Evolutionary conservation across 2,329 filamentous ascomycete genomes (phyloP).

Genomic region (Cercospora janseana): DNA sequence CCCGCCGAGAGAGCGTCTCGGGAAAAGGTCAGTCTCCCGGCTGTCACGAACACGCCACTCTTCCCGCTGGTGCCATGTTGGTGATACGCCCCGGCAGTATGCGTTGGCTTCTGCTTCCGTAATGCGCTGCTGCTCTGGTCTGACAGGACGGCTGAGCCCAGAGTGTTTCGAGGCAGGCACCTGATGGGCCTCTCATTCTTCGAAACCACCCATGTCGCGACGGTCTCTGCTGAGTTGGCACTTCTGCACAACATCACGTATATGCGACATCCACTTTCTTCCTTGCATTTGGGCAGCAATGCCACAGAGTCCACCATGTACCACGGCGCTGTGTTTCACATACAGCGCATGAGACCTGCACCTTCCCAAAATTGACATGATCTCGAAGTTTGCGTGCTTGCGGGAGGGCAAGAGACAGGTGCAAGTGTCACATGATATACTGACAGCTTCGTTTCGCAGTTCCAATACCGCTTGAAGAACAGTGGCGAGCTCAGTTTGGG

Average conservation of each 20-base stretch:
- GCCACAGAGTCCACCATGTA: constrained; percentile 16
- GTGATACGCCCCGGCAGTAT: constrained; percentile 31
- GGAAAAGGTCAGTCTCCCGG: constrained; percentile 55
- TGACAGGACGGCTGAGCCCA: constrained; percentile 15
- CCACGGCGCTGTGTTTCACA: constrained; percentile 21
- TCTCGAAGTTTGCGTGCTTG: not conserved
- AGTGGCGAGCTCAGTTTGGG: constrained; percentile 78
- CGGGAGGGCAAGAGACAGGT: constrained; percentile 2
- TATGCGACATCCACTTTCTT: constrained; percentile 5
- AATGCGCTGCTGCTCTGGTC: constrained; percentile 20
- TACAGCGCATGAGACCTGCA: constrained; percentile 22
- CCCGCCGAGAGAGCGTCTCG: constrained; percentile 56
- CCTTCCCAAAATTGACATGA: constrained; percentile 15
- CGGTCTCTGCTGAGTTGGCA: constrained; percentile 10
- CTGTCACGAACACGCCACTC: constrained; percentile 16
- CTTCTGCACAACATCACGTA: constrained; percentile 19
- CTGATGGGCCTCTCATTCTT: not conserved
- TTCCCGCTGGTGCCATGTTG: constrained; percentile 26
- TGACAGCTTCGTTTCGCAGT: constrained; percentile 49
- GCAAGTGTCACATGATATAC: constrained; percentile 5
- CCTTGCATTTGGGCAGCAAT: constrained; percentile 20
- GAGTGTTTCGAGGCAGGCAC: constrained; percentile 1
- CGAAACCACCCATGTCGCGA: not conserved
- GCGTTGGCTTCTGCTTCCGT: constrained; percentile 29
- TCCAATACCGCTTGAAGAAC: constrained; percentile 70